A percentile compares a stretch with the other conserved stretches of the same genome.
Conservation (phyloP, 495 filamentous ascomycete species). For the Recurvomyces mirabilis region DNA sequence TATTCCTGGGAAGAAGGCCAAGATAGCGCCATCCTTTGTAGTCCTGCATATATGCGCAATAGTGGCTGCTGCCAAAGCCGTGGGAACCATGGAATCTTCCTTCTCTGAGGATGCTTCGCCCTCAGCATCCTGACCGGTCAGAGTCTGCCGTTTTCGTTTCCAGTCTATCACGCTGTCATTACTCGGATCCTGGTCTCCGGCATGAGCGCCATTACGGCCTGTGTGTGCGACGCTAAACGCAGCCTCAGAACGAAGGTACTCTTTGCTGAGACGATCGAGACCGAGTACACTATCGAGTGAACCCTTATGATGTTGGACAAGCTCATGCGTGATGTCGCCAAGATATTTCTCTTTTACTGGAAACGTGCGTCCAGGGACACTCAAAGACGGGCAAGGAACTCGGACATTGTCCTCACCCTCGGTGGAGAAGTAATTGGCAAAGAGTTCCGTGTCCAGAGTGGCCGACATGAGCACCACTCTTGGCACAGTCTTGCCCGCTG, state of each 20-base stretch:
- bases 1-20: slow-evolving; percentile 49
- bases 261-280: slow-evolving; percentile 26
- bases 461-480: slow-evolving; percentile 51
- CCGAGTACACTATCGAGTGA: slow-evolving; percentile 22
- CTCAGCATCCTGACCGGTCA: slow-evolving; percentile 1
- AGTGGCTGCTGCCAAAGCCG: slow-evolving; percentile 37
- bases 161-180: slow-evolving; percentile 33
- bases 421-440: slow-evolving; percentile 43
- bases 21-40: slow-evolving; percentile 41
- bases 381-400: slow-evolving; percentile 38
- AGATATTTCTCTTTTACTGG: slow-evolving; percentile 44
- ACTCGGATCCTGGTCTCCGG: neutral
- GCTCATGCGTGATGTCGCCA: slow-evolving; percentile 35
- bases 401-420: slow-evolving; percentile 3
- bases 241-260: slow-evolving; percentile 32
- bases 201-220: neutral
- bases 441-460: slow-evolving; percentile 45
- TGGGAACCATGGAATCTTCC: slow-evolving; percentile 40
- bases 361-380: slow-evolving; percentile 45
- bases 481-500: slow-evolving; percentile 31
- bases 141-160: slow-evolving; percentile 29
- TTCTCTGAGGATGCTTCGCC: slow-evolving; percentile 25
- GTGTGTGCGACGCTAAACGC: slow-evolving; percentile 12
- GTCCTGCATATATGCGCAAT: slow-evolving; percentile 42
- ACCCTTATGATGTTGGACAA: slow-evolving; percentile 24